Conservation (phyloP, 2,329 filamentous ascomycete species). For the Fusarium musae region DNA sequence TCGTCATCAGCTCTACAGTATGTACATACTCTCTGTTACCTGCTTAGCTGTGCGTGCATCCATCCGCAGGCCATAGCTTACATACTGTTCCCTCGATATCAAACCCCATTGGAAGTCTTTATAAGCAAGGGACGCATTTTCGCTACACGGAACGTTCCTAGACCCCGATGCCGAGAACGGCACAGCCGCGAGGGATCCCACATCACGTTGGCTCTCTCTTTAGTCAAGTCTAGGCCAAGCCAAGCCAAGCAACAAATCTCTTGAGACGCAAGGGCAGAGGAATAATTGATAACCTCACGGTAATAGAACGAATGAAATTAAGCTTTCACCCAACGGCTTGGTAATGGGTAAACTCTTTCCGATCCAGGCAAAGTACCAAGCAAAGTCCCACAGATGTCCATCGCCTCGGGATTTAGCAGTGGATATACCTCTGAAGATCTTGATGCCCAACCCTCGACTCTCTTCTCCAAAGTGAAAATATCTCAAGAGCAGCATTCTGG, state of each 20-base stretch:
- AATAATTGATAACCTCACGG: not conserved
- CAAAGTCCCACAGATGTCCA: conserved; percentile 18
- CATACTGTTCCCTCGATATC: not conserved
- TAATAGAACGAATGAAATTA: conserved; percentile 9
- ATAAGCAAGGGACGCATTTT: conserved; percentile 4
- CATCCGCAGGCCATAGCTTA: not conserved
- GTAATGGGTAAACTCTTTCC: not conserved
- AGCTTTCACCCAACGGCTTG: conserved; percentile 33
- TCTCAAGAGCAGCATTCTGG: not conserved
- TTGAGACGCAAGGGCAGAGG: not conserved
- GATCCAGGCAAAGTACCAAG: not conserved
- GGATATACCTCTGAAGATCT: conserved; percentile 14
- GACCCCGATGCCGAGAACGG: conserved; percentile 6
- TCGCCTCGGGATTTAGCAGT: conserved; percentile 15
- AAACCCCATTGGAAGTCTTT: not conserved
- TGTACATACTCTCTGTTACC: not conserved
- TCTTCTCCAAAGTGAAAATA: not conserved
- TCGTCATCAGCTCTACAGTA: not conserved
- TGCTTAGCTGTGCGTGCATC: not conserved
- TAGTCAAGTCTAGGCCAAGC: not conserved
- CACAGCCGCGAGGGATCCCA: not conserved
- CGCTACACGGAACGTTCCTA: conserved; percentile 1
- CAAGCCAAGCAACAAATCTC: not conserved
- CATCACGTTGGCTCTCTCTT: not conserved
- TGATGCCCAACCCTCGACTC: conserved; percentile 20